Conservation (phyloP, 2,329 filamentous ascomycete genomes). For the Paecilomyces niveus region DNA sequence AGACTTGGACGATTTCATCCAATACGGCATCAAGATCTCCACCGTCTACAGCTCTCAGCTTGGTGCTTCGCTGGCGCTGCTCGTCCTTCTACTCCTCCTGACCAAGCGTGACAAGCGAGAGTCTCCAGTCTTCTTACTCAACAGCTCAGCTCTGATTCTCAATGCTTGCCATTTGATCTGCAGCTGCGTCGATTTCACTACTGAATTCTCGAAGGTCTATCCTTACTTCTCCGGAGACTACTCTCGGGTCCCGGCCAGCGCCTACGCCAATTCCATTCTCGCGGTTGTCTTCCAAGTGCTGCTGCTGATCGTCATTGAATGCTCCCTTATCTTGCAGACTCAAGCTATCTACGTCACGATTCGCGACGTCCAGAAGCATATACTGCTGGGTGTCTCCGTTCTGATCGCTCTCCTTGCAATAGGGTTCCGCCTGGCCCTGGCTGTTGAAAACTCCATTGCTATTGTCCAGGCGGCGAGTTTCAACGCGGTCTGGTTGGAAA, state of each 20-base stretch:
- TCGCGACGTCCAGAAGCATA: conserved; percentile 32
- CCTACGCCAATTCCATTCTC: conserved; percentile 43
- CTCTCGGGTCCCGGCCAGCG: conserved; percentile 37
- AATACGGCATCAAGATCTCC: conserved; percentile 42
- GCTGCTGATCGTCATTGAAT: conserved; percentile 49
- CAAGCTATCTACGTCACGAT: conserved; percentile 54
- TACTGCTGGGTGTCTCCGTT: conserved; percentile 42
- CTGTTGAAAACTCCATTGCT: conserved; percentile 41
- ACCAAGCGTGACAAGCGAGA: conserved; percentile 59
- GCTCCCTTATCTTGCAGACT: conserved; percentile 57
- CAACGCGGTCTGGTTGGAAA: conserved; percentile 32
- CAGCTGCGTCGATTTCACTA: conserved; percentile 50
- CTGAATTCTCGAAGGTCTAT: conserved; percentile 57
- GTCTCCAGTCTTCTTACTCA: conserved; percentile 59
- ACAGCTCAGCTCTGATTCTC: conserved; percentile 53
- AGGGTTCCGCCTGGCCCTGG: conserved; percentile 47
- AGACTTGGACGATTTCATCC: conserved; percentile 39
- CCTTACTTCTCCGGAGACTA: conserved; percentile 51
- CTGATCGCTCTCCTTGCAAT: conserved; percentile 46
- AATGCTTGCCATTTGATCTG: conserved; percentile 49
- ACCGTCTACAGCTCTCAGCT: conserved; percentile 66
- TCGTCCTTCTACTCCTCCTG: conserved; percentile 60
- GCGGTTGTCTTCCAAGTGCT: conserved; percentile 45
- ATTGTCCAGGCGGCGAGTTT: conserved; percentile 28
- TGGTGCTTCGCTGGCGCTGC: conserved; percentile 59